Base-by-base conservation (phyloP, 1,139 yeast genomes). In the Torulaspora pretoriensis region DNA sequence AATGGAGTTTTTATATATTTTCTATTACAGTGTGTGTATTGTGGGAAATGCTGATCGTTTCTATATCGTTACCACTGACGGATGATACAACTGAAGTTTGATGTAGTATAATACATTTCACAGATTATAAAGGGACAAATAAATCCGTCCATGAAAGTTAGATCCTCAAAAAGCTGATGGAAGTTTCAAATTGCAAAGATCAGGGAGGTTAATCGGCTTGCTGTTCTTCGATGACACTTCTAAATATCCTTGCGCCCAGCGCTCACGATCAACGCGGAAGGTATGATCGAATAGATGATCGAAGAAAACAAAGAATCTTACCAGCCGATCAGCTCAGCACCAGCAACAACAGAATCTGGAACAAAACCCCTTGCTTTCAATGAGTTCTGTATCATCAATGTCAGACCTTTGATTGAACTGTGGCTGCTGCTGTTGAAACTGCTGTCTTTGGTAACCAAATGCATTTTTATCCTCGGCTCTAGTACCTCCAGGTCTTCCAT, bases 231-330 rank as follows among this genome's bases (percentile, higher is more conserved):
- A 22, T 8, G 24, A 16, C 12, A 30, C 16, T n/a, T 27, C 22
- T 43, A 36, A 34, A 42, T 19, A 26, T 23, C 31, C 7, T 44
- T 47, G 46, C 50, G 50, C 50, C 36, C 50, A 40, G 47, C 50
- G 50, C 48, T 33, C 48, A 43, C 50, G 50, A 47, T 47, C 50
- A 37, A 47, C 47, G 50, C 42, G 50, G 32, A 35, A 37, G 30
- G 38, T 35, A 30, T 33, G 27, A 35, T 29, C n/a, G 33, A 24
- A 38, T 26, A 16, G 29, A 29, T 27, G 43, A 43, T 22, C 13
- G 8, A 38, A 13, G 17, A 25, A 12, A 12, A 43, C 39, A 33
- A 34, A 38, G 25, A 30, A 38, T 7, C 23, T 25, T 25, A 29
- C 19, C 40, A 27, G 22, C 17, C 9, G 22, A 29, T 19, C 32